Evolutionary conservation across 148 eudicot genomes (phyloP), one percentile per base, ranked within the genome.

Genomic region (Vaccinium darrowii): DNA sequence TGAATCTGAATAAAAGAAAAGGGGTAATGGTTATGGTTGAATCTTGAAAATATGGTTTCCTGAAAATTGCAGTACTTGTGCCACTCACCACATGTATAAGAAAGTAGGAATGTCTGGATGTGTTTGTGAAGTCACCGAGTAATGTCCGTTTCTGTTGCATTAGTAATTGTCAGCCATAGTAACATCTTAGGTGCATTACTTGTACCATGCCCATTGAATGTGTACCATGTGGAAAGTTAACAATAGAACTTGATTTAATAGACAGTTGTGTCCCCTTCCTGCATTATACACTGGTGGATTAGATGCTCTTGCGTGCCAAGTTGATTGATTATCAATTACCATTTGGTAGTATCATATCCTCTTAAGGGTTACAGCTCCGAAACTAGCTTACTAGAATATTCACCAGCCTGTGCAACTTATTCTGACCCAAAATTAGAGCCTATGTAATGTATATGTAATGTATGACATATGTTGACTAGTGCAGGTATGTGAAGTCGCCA

Each of bases 1-100:
- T 97, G 85, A 87, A 95, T 87, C 88, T 93, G 84, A 97, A 94
- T 90, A 93, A 92, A 87, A 89, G 79, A 87, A 92, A 91, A 89
- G 91, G 84, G 89, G 93, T 91, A 87, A 85, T 86, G 18, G 54
- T 50, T 52, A 47, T 53, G 23, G 80, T 52, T 71, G 39, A 62
- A 53, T 63, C 72, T 65, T 23, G 15, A 13, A 63, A 63, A 62
- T 18, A 15, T 75, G 43, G 18, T 81, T 18, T 33, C 18, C 21
- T 85, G 80, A 51, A 56, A 5, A 85, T 27, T 81, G 75, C 86
- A 56, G 47, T 82, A 82, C 19, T 11, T 16, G 51, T 75, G 23
- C 62, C 57, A 33, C 65, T 21, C 25, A 12, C n/a, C 27, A 7
- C 33, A 57, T 83, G 65, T 27, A 14, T 13, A 69, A 69, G 74